A percentile compares a stretch with the other conserved stretches of the same genome.
phyloP scores from a whole-genome alignment of 768 basidiomycete species.

The Pulveroboletus sp. region DNA sequence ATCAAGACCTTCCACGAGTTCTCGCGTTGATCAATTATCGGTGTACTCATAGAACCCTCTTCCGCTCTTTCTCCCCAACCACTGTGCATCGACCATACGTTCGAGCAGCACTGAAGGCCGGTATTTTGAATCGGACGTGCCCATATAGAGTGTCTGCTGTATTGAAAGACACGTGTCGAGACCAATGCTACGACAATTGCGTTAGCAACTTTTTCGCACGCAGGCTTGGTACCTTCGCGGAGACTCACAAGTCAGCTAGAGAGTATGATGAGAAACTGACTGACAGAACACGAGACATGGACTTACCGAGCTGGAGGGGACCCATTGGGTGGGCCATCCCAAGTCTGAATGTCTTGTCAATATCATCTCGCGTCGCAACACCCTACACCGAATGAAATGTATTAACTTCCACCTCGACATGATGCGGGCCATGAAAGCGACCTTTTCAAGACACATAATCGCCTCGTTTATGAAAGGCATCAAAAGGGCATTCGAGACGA shows the following conservation, averaged over 20 bases:
- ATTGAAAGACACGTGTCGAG: conserved; percentile 95
- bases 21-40: conserved; percentile 5
- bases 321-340: conserved; percentile 98
- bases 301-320: conserved; percentile 75
- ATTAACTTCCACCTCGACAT: neutral
- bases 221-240: neutral
- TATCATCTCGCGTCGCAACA: conserved; percentile 88
- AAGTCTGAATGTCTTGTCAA: conserved; percentile 88
- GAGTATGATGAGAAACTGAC: conserved; percentile 2
- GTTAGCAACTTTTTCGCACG: neutral
- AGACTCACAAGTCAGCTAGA: conserved; percentile 31
- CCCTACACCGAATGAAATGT: conserved; percentile 47
- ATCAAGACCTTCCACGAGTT: neutral
- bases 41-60: conserved; percentile 92
- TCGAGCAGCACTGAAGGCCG: conserved; percentile 85
- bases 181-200: conserved; percentile 61
- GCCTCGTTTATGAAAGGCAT: conserved; percentile 99
- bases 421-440: conserved; percentile 18
- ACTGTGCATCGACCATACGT: conserved; percentile 95
- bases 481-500: conserved; percentile 89
- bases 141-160: conserved; percentile 82
- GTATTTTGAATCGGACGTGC: conserved; percentile 93
- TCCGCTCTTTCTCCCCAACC: conserved; percentile 89
- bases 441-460: conserved; percentile 90
- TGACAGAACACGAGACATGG: neutral